Conservation (phyloP, 1,139 yeast genomes). For the Saccharomycopsis hybrid region DNA sequence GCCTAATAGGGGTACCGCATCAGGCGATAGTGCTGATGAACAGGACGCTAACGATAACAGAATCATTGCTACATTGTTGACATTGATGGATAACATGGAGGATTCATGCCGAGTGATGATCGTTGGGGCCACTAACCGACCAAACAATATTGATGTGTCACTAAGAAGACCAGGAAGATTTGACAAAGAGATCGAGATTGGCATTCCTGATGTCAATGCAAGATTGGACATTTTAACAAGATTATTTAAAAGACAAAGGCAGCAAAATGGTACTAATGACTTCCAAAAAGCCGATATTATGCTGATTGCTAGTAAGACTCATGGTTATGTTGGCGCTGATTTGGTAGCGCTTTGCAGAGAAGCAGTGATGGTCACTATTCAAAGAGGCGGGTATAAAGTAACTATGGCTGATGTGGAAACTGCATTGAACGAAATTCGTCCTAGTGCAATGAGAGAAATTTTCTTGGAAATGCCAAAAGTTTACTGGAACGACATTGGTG, state of each 20-base stretch:
- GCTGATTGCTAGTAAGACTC: conserved; percentile 60
- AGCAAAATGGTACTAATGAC: conserved; percentile 46
- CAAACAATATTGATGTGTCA: conserved; percentile 78
- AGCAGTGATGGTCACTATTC: conserved; percentile 78
- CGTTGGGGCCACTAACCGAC: conserved; percentile 80
- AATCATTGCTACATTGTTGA: conserved; percentile 80
- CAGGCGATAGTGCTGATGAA: conserved; percentile 55
- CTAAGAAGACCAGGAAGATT: conserved; percentile 89
- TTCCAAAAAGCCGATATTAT: conserved; percentile 48
- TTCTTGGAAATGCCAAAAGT: conserved; percentile 92
- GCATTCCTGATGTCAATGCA: conserved; percentile 68
- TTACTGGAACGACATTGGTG: conserved; percentile 92
- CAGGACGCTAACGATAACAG: conserved; percentile 42
- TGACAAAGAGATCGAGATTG: conserved; percentile 79
- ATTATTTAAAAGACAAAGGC: conserved; percentile 55
- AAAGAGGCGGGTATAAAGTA: conserved; percentile 36
- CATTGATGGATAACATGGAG: conserved; percentile 87
- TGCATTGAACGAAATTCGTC: conserved; percentile 74
- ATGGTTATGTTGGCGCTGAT: conserved; percentile 83
- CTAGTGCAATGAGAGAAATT: conserved; percentile 96
- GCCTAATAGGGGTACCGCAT: conserved; percentile 76
- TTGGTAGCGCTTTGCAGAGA: conserved; percentile 82
- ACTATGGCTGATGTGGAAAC: conserved; percentile 44
- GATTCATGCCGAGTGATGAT: conserved; percentile 60
- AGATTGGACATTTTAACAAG: conserved; percentile 56